Evolutionary conservation across 768 basidiomycete species (phyloP).

Genomic region (Tylopilus vinaceipallidus): DNA sequence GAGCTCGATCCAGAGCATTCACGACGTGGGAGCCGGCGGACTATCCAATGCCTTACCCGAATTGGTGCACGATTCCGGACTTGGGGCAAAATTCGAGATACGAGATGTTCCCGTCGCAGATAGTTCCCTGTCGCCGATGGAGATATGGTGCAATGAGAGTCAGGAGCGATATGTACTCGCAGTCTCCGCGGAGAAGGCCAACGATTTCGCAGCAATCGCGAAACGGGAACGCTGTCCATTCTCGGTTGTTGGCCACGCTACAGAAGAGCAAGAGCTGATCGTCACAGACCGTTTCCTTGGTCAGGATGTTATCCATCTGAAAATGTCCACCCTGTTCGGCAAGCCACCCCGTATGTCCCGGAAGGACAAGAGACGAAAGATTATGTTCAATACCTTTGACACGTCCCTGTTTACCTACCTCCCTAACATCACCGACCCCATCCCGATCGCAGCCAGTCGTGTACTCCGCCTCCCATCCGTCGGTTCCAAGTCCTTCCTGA

Average conservation of each 20-base stretch:
- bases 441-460: constrained; percentile 68
- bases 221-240: constrained; percentile 91
- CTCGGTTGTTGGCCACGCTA: constrained; percentile 87
- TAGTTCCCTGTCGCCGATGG: constrained; percentile 95
- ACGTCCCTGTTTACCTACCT: constrained; percentile 65
- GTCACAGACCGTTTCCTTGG: constrained; percentile 85
- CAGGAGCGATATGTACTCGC: constrained; percentile 98
- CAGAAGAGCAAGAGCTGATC: constrained; percentile 74
- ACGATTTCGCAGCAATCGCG: constrained; percentile 72
- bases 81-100: constrained; percentile 92
- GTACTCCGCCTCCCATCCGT: constrained; percentile 91
- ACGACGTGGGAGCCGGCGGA: constrained; percentile 98
- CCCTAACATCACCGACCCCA: constrained; percentile 45
- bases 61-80: constrained; percentile 91
- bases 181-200: constrained; percentile 60
- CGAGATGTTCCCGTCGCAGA: constrained; percentile 91
- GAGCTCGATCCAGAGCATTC: constrained; percentile 92
- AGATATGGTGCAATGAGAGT: constrained; percentile 99
- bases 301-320: constrained; percentile 79
- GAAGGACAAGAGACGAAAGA: constrained; percentile 50
- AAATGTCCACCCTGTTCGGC: constrained; percentile 95
- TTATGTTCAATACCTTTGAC: constrained; percentile 61
- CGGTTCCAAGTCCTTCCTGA: constrained; percentile 94
- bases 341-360: constrained; percentile 92
- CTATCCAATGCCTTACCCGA: constrained; percentile 96